Evolutionary conservation across 2,329 filamentous ascomycete genomes (phyloP), one percentile per base, ranked within the genome.

Genomic region (Dactylellina drechsleri): DNA sequence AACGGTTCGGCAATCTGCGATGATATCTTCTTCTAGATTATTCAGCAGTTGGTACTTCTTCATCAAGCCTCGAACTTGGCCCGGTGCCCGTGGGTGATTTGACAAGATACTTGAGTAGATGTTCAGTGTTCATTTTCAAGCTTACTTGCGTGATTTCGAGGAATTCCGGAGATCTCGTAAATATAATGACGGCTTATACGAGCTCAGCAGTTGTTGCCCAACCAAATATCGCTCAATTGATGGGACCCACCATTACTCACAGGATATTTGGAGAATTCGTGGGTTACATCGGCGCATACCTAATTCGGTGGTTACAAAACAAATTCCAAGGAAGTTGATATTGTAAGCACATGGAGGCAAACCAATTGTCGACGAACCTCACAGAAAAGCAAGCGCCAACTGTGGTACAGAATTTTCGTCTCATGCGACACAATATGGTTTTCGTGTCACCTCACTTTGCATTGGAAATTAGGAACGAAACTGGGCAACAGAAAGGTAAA

Each of bases 1-100:
- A 53, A 49, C 31, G 18, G 43, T 61, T 74, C 70, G 70, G 70
- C 62, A 74, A 74, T 74, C 56, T 74, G 70, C 70, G 70, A 74
- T 28, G 54, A 54, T 13, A 43, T 58, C n/a, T 6, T 36, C 31
- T 36, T 36, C 31, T 10, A 36, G 31, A 36, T 36, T 36, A 36
- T 36, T 36, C 31, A 36, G 1, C 31, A 36, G 23, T 23, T 2
- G 23, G 23, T 23, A 23, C 23, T 23, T 23, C 23, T 4, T 23
- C 23, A 23, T 23, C 23, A 23, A 23, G 23, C 23, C 2, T 23
- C 4, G 4, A 23, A 23, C 23, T 23, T 23, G 23, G 23, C 23
- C 23, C 23, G 31, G 31, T 36, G 31, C 31, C 5, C 31, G 10
- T 7, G 31, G 31, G 10, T 8, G 31, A 36, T 5, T 36, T 36